Percentiles rank a stretch among this genome's conserved stretches.
These are phyloP conservation scores for Vanrija sp. DNA, from an alignment of 1,284 basidiomycete species.

Conservation along the genomic window DNA sequence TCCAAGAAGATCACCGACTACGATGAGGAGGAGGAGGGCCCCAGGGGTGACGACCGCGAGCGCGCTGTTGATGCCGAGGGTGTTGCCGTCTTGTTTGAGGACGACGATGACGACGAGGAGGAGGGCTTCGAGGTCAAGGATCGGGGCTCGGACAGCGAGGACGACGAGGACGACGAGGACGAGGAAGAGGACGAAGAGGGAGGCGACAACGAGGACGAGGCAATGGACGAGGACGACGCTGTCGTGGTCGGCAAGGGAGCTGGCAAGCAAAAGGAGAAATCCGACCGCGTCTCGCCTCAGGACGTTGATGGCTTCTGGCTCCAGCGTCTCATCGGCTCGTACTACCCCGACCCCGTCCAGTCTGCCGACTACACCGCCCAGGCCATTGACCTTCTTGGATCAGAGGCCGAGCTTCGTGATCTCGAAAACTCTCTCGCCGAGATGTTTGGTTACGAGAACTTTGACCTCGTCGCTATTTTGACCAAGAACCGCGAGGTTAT, in stretches of 20 bases:
- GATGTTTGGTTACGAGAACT: constrained; percentile 87
- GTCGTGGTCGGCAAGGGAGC: constrained; percentile 63
- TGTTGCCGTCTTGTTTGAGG: constrained; percentile 93
- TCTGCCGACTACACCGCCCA: constrained; percentile 85
- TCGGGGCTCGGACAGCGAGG: constrained; percentile 54
- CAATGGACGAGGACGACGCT: constrained; percentile 52
- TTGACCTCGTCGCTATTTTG: constrained; percentile 85
- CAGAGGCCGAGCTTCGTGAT: constrained; percentile 85
- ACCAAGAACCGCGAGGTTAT: constrained; percentile 94
- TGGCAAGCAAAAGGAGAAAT: constrained; percentile 38
- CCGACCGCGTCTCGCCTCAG: constrained; percentile 79
- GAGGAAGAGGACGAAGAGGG: constrained; percentile 56
- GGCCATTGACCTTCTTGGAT: constrained; percentile 82
- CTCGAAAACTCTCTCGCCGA: constrained; percentile 98
- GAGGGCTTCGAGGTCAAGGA: constrained; percentile 65
- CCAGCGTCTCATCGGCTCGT: constrained; percentile 83
- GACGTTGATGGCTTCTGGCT: constrained; percentile 98
- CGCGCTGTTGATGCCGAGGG: constrained; percentile 63
- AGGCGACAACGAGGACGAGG: constrained; percentile 52
- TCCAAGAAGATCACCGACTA: constrained; percentile 98
- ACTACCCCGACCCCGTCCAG: constrained; percentile 91
- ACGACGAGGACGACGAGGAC: constrained; percentile 71
- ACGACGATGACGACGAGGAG: constrained; percentile 82
- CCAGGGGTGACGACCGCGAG: constrained; percentile 64
- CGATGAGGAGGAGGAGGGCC: constrained; percentile 76